These are phyloP conservation scores for Phytophthora sansomeana DNA, from an alignment of 352 stramenopile species.

Conservation along the genomic window DNA sequence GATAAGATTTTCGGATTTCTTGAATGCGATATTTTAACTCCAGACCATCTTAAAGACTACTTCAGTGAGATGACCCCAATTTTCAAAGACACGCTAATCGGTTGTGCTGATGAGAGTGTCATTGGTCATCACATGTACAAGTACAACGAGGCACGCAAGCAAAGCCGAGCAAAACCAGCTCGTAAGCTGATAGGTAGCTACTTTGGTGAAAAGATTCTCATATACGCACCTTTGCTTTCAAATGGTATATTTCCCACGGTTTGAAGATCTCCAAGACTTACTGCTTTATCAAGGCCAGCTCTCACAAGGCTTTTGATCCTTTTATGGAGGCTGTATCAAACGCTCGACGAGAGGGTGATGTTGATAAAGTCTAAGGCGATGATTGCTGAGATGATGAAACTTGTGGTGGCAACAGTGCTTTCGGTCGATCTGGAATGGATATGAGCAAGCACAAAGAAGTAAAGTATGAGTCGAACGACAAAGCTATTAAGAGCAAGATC, in stretches of 20 bases:
- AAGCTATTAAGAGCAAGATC: constrained; percentile 4
- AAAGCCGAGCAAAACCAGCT: too few species aligned
- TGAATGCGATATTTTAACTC: too few species aligned
- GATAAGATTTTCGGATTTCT: too few species aligned
- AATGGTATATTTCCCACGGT: too few species aligned
- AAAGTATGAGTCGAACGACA: constrained; percentile 17
- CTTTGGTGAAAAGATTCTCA: too few species aligned
- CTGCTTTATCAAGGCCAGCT: too few species aligned
- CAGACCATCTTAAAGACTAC: too few species aligned
- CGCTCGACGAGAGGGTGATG: constrained; percentile 36
- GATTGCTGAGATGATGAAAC: too few species aligned
- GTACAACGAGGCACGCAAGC: constrained; percentile 12
- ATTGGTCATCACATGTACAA: constrained; percentile 48
- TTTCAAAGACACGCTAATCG: neutral
- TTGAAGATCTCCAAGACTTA: too few species aligned
- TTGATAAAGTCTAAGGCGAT: constrained; percentile 27
- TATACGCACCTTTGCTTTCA: too few species aligned
- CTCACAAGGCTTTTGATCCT: constrained; percentile 17
- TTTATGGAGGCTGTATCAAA: constrained; percentile 37
- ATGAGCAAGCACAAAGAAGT: constrained; percentile 23
- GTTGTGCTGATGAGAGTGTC: constrained; percentile 9
- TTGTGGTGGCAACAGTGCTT: constrained; percentile 12
- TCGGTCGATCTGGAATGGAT: too few species aligned
- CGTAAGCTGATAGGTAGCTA: too few species aligned
- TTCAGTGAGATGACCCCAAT: neutral